Conservation (phyloP, 2,329 filamentous ascomycete genomes). For the Aspergillus brasiliensis region DNA sequence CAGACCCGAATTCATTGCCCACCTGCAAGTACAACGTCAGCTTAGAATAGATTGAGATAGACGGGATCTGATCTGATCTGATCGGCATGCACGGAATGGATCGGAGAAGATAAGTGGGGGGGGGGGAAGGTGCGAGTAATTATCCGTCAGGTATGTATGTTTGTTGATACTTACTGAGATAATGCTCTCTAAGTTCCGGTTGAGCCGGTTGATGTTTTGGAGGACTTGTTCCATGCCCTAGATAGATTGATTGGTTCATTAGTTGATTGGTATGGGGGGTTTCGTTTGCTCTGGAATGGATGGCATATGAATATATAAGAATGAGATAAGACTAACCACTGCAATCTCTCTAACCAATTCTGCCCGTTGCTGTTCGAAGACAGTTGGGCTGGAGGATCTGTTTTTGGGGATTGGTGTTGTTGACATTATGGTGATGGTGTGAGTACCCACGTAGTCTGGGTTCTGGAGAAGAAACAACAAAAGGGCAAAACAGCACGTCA, state of each 20-base stretch:
- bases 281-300: neutral
- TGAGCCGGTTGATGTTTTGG: conserved; percentile 93
- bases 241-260: conserved; percentile 1
- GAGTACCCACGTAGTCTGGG: neutral
- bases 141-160: no score
- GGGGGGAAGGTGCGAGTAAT: no score
- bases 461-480: neutral
- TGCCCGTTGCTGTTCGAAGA: conserved; percentile 47
- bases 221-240: conserved; percentile 82
- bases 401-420: conserved; percentile 17
- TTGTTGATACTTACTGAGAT: conserved; percentile 67
- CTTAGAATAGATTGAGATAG: neutral
- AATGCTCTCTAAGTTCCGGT: conserved; percentile 86
- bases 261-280: no score
- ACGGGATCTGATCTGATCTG: neutral
- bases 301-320: neutral
- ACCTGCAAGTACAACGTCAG: conserved; percentile 55
- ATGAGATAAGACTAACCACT: conserved; percentile 33
- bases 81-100: conserved; percentile 1
- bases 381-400: conserved; percentile 32
- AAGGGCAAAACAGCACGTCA: no score
- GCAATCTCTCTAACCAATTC: conserved; percentile 48
- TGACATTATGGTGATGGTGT: conserved; percentile 15
- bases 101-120: neutral
- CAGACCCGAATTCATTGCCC: conserved; percentile 95